Base-by-base conservation (phyloP, 805 yeast genomes). In the Spathaspora boniae region DNA sequence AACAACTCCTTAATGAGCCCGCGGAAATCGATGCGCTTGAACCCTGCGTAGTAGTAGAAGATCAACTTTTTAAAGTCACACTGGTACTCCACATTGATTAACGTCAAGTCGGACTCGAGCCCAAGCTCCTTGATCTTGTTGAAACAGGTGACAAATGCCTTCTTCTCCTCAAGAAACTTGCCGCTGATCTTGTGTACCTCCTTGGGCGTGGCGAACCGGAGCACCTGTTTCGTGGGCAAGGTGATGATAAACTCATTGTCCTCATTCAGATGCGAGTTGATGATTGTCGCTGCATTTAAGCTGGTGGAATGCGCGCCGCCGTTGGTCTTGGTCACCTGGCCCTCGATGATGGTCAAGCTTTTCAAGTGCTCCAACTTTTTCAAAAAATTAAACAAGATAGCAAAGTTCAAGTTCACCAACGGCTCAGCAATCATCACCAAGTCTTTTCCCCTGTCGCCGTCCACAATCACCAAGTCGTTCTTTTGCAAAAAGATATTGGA, bases 371-470 rank as follows among this genome's bases (percentile, higher is more conserved):
- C 79, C 45, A 80, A 74, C 51, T 84, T 84, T 58, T 83, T 84
- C 49, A 84, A 58, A 48, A 82, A 85, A 48, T 83, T 83, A 51
- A 84, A 74, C 40, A 85, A 68, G 31, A 83, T 68, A 2, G 91
- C 91, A 54, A 80, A 64, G 40, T 80, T 75, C 37, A 82, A 66
- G 29, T 70, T 72, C 20, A 83, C 71, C 27, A 68, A 56, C 0
- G 91, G 86, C 42, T 81, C 83, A 19, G 83, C 60, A 29, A 84
- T 77, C 74, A 79, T 74, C 7, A 80, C 91, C 43, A 85, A 57
- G 56, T 85, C 94, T 48, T 82, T 82, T 19, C 94, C 94, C 42
- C 93, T 68, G 54, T 85, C 94, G 36, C 93, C 94, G 59, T 85
- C 93, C 38, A 82, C 82, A 14, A 84, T 78, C 7, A 83, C 84